phyloP scores from a whole-genome alignment of 352 stramenopile genomes.

The Globisporangium nagaii region DNA sequence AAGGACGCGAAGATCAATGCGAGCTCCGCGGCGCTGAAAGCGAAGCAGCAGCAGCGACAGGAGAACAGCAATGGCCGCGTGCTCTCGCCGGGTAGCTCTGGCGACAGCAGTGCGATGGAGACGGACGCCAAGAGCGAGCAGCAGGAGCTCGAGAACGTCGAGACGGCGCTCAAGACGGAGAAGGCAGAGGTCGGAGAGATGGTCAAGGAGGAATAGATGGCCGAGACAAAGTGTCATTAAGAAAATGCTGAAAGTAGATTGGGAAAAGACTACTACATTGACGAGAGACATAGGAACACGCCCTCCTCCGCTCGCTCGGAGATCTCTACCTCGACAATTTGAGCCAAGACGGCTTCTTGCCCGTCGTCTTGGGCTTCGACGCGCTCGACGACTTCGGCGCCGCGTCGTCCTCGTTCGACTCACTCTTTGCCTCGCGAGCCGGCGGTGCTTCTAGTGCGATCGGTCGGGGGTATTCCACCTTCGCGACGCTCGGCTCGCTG shows the following conservation, averaged over 20 bases:
- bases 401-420: constrained; percentile 15
- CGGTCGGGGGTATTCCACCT: constrained; percentile 39
- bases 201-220: constrained; percentile 6
- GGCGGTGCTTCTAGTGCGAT: constrained; percentile 22
- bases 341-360: constrained; percentile 72
- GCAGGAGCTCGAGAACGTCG: no score
- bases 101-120: background rate
- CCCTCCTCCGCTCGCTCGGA: background rate
- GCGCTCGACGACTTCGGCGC: constrained; percentile 25
- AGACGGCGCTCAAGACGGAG: background rate
- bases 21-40: background rate
- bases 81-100: constrained; percentile 3
- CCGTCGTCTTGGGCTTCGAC: constrained; percentile 21
- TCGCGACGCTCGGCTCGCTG: constrained; percentile 14
- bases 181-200: background rate
- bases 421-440: constrained; percentile 8
- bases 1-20: constrained; percentile 26
- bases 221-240: background rate
- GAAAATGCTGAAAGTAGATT: background rate
- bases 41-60: constrained; percentile 15
- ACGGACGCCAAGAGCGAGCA: background rate
- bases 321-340: constrained; percentile 38
- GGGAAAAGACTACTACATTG: constrained; percentile 1
- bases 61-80: constrained; percentile 9
- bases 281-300: background rate